These are phyloP conservation scores for Tetratostichococcus sp. DNA, from an alignment of 139 green algal species.

Conservation along the genomic window DNA sequence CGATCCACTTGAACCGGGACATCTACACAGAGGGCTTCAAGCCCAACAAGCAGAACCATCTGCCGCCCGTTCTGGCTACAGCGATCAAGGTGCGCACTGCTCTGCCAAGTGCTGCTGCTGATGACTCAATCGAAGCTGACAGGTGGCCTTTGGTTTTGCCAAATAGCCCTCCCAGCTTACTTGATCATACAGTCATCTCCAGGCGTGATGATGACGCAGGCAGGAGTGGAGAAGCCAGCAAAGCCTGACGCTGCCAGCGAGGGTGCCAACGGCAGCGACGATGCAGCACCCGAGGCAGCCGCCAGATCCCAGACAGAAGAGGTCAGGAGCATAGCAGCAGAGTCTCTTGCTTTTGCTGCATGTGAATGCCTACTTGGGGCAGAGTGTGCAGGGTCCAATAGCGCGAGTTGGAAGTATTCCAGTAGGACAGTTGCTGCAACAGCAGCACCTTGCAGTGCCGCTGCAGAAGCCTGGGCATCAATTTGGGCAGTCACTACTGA, in stretches of 20 bases:
- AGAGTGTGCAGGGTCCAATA: too few species aligned
- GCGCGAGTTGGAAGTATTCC: too few species aligned
- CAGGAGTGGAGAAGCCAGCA: neutral
- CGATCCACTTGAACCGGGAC: slow-evolving; percentile 82
- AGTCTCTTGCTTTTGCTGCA: too few species aligned
- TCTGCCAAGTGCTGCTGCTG: too few species aligned
- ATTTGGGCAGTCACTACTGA: too few species aligned
- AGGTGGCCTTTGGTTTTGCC: too few species aligned
- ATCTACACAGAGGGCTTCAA: slow-evolving; percentile 86
- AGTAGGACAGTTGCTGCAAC: too few species aligned
- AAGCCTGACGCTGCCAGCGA: neutral
- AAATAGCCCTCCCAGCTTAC: neutral
- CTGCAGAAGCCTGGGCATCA: too few species aligned
- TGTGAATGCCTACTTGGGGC: too few species aligned
- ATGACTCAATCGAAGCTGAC: neutral
- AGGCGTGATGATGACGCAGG: neutral
- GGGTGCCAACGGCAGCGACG: neutral
- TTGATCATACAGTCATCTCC: neutral
- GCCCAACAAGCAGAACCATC: slow-evolving; percentile 84
- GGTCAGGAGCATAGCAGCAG: neutral
- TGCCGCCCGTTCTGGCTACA: slow-evolving; percentile 80
- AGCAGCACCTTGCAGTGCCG: too few species aligned
- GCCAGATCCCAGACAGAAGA: neutral
- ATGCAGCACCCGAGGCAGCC: neutral
- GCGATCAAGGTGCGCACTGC: slow-evolving; percentile 39